Conservation (phyloP, 495 filamentous ascomycete genomes). For the Aspergillus olivimuriae region DNA sequence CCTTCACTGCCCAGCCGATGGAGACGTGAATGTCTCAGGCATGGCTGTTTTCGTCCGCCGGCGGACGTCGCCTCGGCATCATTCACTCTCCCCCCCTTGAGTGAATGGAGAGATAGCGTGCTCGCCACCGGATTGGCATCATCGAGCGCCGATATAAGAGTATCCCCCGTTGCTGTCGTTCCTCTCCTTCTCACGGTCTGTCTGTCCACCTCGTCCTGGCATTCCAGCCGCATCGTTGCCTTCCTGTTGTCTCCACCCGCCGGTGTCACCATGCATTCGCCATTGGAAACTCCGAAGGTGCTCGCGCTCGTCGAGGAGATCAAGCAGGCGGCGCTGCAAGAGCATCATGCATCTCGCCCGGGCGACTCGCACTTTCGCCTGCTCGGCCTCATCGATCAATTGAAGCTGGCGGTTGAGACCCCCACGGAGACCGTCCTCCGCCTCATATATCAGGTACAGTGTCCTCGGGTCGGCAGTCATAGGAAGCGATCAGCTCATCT, state of each 20-base stretch:
- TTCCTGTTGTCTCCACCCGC: too few species aligned
- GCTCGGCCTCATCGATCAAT: conserved; percentile 24
- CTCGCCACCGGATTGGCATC: too few species aligned
- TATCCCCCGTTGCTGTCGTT: background rate
- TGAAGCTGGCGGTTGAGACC: conserved; percentile 27
- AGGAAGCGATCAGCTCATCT: background rate
- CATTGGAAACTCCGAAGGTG: background rate
- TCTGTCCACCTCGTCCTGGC: too few species aligned
- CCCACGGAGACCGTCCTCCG: conserved; percentile 31
- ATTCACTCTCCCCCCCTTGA: too few species aligned
- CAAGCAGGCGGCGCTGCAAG: conserved; percentile 16
- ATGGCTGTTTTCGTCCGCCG: too few species aligned
- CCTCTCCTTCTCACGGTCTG: background rate
- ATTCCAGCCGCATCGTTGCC: too few species aligned
- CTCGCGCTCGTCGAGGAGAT: conserved; percentile 23
- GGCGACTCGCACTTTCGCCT: conserved; percentile 21
- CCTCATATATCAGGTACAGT: conserved; percentile 32
- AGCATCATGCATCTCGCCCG: conserved; percentile 17
- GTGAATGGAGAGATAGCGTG: too few species aligned
- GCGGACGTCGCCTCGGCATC: too few species aligned
- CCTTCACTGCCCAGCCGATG: too few species aligned
- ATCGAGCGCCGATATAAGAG: too few species aligned
- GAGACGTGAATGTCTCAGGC: too few species aligned
- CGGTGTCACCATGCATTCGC: background rate
- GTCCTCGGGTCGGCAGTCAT: background rate